Evolutionary conservation across 768 basidiomycete genomes (phyloP).

Genomic region (Tylopilus sp.): DNA sequence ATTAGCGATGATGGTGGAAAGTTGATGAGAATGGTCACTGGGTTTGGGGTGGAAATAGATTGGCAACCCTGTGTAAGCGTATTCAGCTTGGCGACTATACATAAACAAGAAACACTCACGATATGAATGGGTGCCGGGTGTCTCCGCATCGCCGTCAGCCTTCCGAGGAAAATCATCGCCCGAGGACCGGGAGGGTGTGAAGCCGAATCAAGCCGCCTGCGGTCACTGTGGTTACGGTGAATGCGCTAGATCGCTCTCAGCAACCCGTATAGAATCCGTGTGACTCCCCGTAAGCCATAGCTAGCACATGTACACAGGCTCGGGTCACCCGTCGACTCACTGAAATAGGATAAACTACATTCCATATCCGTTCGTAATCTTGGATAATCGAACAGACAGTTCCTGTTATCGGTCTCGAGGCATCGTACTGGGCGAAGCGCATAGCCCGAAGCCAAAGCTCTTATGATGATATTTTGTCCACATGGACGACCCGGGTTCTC

Average conservation of each 20-base stretch:
- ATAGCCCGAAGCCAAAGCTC: not conserved
- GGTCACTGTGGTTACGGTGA: no score
- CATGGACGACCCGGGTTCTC: not conserved
- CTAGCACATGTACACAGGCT: not conserved
- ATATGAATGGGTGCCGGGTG: not conserved
- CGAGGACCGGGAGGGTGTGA: not conserved
- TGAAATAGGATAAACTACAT: not conserved
- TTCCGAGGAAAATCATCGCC: not conserved
- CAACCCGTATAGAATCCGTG: not conserved
- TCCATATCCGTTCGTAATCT: not conserved
- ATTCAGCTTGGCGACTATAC: not conserved
- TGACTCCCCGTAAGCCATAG: not conserved
- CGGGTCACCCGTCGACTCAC: not conserved
- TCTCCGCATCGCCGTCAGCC: not conserved
- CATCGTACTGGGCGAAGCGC: not conserved
- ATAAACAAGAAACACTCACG: not conserved
- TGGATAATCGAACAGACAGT: not conserved
- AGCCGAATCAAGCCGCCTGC: not conserved
- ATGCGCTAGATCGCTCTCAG: not conserved
- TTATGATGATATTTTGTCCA: not conserved
- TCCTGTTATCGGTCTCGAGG: not conserved
- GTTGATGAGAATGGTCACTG: constrained; percentile 2
- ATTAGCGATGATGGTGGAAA: constrained; percentile 10
- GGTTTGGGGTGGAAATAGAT: not conserved
- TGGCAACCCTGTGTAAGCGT: not conserved